Evolutionary conservation across 345 rosid species (phyloP).

Genomic region (Salix udensis): DNA sequence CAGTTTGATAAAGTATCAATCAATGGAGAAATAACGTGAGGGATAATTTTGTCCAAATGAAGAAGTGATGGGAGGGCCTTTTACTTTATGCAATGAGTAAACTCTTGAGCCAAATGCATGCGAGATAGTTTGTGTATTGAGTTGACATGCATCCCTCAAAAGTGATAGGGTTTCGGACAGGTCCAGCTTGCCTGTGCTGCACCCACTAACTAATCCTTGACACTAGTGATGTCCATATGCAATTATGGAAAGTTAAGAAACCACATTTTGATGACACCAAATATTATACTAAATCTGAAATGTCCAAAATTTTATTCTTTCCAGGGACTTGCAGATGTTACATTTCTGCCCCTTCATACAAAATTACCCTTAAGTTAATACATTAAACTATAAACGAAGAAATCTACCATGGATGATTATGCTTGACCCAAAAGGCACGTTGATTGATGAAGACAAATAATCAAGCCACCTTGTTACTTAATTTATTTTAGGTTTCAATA

Average conservation of each 20-base stretch:
- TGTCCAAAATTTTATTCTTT: too few species aligned
- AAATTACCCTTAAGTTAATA: too few species aligned
- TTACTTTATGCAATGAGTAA: not conserved
- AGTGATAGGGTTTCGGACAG: not conserved
- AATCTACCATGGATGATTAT: too few species aligned
- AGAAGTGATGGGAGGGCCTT: not conserved
- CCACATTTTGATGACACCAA: too few species aligned
- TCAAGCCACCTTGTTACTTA: too few species aligned
- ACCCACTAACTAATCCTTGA: not conserved
- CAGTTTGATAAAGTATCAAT: not conserved
- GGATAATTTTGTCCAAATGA: not conserved
- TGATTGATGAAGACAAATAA: too few species aligned
- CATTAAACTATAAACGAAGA: too few species aligned
- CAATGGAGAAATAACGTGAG: not conserved
- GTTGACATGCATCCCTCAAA: not conserved
- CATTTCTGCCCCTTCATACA: too few species aligned
- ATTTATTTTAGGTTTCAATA: too few species aligned
- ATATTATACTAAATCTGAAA: too few species aligned
- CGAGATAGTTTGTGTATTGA: not conserved
- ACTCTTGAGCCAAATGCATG: not conserved
- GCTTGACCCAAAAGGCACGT: too few species aligned
- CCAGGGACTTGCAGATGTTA: too few species aligned
- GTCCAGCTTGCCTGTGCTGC: not conserved
- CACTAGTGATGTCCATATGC: not conserved
- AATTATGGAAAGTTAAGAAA: not conserved